phyloP scores from a whole-genome alignment of 2,329 filamentous ascomycete species.

The Hymenotorrendiella dingleyae region DNA sequence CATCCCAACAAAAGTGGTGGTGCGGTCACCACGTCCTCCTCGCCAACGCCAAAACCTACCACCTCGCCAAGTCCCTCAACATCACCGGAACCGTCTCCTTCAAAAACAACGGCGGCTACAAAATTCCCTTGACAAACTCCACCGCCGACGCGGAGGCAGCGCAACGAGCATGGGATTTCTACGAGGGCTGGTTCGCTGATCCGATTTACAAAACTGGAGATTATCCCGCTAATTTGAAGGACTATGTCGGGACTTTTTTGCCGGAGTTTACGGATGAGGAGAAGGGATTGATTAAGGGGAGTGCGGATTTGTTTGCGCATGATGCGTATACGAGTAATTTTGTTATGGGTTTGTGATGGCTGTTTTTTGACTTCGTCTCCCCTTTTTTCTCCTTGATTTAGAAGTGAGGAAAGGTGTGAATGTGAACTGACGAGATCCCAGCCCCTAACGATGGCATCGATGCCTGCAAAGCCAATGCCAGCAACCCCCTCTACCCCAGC shows the following conservation, averaged over 20 bases:
- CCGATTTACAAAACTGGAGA: conserved; percentile 46
- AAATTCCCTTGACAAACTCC: conserved; percentile 38
- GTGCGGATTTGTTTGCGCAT: conserved; percentile 50
- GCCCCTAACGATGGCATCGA: conserved; percentile 36
- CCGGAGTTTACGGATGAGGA: conserved; percentile 41
- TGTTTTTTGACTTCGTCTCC: no score
- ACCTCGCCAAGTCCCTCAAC: conserved; percentile 47
- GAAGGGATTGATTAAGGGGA: conserved; percentile 43
- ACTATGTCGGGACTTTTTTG: conserved; percentile 39
- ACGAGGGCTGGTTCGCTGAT: conserved; percentile 45
- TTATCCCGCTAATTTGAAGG: conserved; percentile 42
- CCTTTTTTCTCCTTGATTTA: background rate
- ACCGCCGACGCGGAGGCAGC: conserved; percentile 20
- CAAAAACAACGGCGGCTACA: conserved; percentile 38
- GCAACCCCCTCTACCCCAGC: conserved; percentile 17
- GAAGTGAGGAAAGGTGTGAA: no score
- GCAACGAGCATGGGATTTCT: conserved; percentile 30
- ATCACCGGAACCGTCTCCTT: conserved; percentile 44
- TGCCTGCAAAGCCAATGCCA: conserved; percentile 31
- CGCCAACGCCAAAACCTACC: conserved; percentile 42
- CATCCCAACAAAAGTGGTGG: conserved; percentile 34
- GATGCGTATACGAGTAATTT: conserved; percentile 54
- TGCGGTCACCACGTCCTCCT: conserved; percentile 40
- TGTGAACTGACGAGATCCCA: no score
- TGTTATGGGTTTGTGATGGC: conserved; percentile 33